Percentiles rank a stretch among this genome's conserved stretches.
Conservation (phyloP, 176 grass and related monocot genomes). For the Leersia perrieri region DNA sequence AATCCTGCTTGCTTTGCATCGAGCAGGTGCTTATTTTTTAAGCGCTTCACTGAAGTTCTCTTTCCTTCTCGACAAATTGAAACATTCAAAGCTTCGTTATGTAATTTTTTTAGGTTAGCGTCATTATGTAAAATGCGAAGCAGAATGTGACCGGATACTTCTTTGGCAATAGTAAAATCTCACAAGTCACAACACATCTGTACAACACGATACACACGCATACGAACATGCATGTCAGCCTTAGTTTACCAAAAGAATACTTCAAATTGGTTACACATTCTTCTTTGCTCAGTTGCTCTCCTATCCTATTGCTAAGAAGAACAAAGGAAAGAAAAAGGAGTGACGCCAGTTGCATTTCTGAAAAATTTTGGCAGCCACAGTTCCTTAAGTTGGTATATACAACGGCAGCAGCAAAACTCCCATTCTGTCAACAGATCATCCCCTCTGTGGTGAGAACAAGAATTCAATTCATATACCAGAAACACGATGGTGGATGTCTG, state of each 20-base stretch:
- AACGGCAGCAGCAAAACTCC: not conserved
- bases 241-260: not conserved
- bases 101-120: no score
- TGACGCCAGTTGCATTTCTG: not conserved
- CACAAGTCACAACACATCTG: not conserved
- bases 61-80: no score
- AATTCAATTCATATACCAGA: conserved; percentile 9
- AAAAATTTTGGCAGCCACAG: conserved; percentile 19
- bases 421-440: not conserved
- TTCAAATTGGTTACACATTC: not conserved
- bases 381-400: conserved; percentile 3
- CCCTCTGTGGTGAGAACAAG: conserved; percentile 4
- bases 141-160: not conserved
- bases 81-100: no score
- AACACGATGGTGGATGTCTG: not conserved
- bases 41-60: not conserved
- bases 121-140: no score
- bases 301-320: not conserved
- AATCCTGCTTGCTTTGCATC: not conserved
- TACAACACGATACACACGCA: not conserved
- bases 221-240: not conserved
- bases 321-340: not conserved
- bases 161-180: not conserved
- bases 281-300: not conserved
- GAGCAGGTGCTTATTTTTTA: not conserved